Conservation (phyloP, 495 filamentous ascomycete species). For the Chlorociboria aeruginascens region DNA sequence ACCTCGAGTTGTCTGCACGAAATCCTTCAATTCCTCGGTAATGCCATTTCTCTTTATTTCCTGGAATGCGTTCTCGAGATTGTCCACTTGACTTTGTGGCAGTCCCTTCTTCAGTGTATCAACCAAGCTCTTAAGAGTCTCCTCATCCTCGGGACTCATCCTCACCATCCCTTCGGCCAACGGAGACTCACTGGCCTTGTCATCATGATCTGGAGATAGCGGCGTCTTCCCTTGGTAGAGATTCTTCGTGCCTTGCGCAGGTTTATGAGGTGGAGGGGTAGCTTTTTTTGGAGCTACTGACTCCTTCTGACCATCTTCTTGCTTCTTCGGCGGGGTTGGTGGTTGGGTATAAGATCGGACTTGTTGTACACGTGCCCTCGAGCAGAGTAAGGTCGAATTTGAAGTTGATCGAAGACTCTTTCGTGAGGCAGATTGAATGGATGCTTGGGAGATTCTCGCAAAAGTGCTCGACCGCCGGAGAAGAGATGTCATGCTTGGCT, state of each 20-base stretch:
- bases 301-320: not conserved
- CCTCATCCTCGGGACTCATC: slow-evolving; percentile 27
- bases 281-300: not conserved
- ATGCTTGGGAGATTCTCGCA: slow-evolving; percentile 46
- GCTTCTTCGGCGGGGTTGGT: slow-evolving; percentile 32
- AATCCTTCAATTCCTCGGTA: slow-evolving; percentile 35
- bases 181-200: slow-evolving; percentile 6
- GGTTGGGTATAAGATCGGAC: slow-evolving; percentile 42
- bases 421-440: slow-evolving; percentile 33
- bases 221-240: slow-evolving; percentile 28
- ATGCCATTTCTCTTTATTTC: slow-evolving; percentile 39
- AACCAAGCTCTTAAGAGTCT: slow-evolving; percentile 30
- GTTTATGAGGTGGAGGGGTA: slow-evolving; percentile 21
- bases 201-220: slow-evolving; percentile 20
- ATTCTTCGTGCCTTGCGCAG: slow-evolving; percentile 32
- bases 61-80: slow-evolving; percentile 29
- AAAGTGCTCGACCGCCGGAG: slow-evolving; percentile 51
- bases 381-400: slow-evolving; percentile 27
- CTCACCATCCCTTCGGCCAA: slow-evolving; percentile 20
- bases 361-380: slow-evolving; percentile 34
- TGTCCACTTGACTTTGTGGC: slow-evolving; percentile 29
- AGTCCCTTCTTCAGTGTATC: slow-evolving; percentile 33
- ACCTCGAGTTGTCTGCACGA: slow-evolving; percentile 31
- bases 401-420: slow-evolving; percentile 26
- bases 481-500: slow-evolving; percentile 18